Evolutionary conservation across 1,284 basidiomycete genomes (phyloP).

Genomic region (Cryptococcus wingfieldii): DNA sequence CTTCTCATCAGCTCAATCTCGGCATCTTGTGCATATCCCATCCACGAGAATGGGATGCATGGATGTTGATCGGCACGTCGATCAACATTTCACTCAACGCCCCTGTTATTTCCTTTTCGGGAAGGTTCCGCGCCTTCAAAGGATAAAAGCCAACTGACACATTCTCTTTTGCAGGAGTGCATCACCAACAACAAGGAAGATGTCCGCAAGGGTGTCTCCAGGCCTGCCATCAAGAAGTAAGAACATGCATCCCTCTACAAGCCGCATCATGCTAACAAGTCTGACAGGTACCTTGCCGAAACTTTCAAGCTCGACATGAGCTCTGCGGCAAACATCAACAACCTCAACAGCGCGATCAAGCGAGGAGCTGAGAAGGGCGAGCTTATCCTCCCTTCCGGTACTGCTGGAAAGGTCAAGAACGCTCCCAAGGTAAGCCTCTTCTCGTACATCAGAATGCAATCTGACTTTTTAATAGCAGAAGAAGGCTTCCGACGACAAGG

Average conservation of each 20-base stretch:
- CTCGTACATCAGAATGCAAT: background rate
- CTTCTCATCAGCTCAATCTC: no score
- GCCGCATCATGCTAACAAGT: background rate
- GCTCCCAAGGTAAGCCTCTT: constrained; percentile 52
- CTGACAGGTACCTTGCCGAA: constrained; percentile 63
- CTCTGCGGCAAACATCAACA: constrained; percentile 65
- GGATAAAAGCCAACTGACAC: no score
- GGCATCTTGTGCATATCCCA: no score
- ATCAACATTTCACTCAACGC: no score
- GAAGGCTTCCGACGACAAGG: constrained; percentile 40
- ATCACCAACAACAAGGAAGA: constrained; percentile 71
- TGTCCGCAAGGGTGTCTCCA: constrained; percentile 77
- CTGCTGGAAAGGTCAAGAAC: constrained; percentile 71
- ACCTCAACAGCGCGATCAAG: constrained; percentile 75
- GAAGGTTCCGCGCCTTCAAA: no score
- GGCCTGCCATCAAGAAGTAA: constrained; percentile 88
- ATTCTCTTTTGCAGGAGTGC: constrained; percentile 57
- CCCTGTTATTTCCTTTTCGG: no score
- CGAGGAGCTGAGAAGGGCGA: constrained; percentile 72
- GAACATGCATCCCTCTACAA: constrained; percentile 23
- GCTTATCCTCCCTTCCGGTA: constrained; percentile 84
- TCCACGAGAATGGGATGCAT: no score
- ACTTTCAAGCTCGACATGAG: constrained; percentile 74
- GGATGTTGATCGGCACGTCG: no score
- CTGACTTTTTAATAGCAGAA: background rate